Percentiles rank a stretch among this genome's conserved stretches.
phyloP scores from a whole-genome alignment of 2,329 filamentous ascomycete species.

The Colletotrichum tofieldiae region DNA sequence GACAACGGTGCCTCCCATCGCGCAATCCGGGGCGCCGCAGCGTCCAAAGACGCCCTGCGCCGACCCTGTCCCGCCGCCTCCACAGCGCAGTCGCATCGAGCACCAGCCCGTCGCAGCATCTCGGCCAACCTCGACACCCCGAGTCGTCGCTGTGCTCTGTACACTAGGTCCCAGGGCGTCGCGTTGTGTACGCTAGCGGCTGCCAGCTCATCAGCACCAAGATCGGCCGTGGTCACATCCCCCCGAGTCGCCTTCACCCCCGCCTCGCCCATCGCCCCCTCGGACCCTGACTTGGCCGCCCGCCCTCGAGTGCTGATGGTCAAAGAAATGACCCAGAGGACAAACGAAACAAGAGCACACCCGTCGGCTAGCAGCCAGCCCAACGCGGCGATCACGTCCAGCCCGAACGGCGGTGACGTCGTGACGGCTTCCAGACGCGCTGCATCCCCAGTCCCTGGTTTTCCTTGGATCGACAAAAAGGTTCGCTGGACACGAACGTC shows the following conservation, averaged over 20 bases:
- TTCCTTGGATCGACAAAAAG: slow-evolving; percentile 22
- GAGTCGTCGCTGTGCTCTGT: neutral
- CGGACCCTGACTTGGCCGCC: neutral
- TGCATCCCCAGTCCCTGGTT: neutral
- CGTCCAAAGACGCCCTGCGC: neutral
- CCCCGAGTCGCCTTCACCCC: neutral
- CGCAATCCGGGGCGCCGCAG: too few relatives aligned
- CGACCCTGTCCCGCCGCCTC: neutral
- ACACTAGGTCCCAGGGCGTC: neutral
- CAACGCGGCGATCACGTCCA: too few relatives aligned
- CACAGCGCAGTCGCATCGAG: neutral
- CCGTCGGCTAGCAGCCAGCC: too few relatives aligned
- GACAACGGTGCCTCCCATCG: too few relatives aligned
- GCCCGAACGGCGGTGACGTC: too few relatives aligned
- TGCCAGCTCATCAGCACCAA: slow-evolving; percentile 20
- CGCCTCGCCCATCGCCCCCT: neutral
- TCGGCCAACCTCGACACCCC: neutral
- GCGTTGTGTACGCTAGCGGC: neutral
- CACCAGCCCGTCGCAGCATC: neutral
- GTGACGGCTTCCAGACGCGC: too few relatives aligned
- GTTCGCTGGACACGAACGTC: too few relatives aligned
- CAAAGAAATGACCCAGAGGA: neutral
- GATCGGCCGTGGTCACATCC: slow-evolving; percentile 14
- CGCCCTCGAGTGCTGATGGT: neutral
- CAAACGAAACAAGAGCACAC: too few relatives aligned